Evolutionary conservation across 2,329 filamentous ascomycete species (phyloP).

Genomic region (Fusarium sp.): DNA sequence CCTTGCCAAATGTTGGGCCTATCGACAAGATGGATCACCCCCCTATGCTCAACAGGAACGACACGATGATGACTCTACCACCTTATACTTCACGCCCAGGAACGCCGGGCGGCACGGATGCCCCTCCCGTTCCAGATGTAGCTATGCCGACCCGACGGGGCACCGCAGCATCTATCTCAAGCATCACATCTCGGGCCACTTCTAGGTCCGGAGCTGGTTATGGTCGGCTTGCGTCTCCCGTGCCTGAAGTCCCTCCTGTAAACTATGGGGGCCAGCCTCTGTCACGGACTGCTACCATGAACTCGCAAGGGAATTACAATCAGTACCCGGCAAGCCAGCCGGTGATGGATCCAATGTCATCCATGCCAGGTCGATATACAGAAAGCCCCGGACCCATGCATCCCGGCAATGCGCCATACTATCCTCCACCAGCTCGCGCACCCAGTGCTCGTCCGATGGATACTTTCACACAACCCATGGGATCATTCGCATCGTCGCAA

Average conservation of each 20-base stretch:
- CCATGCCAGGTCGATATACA: constrained; percentile 42
- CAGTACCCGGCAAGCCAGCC: constrained; percentile 35
- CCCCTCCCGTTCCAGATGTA: constrained; percentile 63
- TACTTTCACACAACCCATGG: constrained; percentile 44
- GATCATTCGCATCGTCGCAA: constrained; percentile 8
- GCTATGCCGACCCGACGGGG: constrained; percentile 60
- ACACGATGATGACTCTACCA: constrained; percentile 72
- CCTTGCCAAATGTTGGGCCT: constrained; percentile 58
- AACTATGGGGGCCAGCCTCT: constrained; percentile 45
- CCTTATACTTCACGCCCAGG: constrained; percentile 70
- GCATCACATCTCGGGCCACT: constrained; percentile 73
- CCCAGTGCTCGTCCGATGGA: constrained; percentile 50
- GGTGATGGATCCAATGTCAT: constrained; percentile 17
- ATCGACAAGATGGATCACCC: constrained; percentile 62
- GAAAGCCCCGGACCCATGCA: constrained; percentile 50
- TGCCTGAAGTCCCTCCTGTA: constrained; percentile 50
- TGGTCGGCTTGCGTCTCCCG: constrained; percentile 53
- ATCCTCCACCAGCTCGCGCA: constrained; percentile 51
- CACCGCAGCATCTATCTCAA: constrained; percentile 70
- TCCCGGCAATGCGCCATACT: constrained; percentile 47
- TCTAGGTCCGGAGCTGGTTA: constrained; percentile 67
- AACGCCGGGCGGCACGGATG: constrained; percentile 65
- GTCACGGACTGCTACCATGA: constrained; percentile 51
- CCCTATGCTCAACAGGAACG: constrained; percentile 69
- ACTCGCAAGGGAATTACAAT: constrained; percentile 52